Percentiles rank a stretch among this genome's conserved stretches.
Evolutionary conservation across 306 rosid genomes (phyloP).

Genomic region (Fragaria iinumae): DNA sequence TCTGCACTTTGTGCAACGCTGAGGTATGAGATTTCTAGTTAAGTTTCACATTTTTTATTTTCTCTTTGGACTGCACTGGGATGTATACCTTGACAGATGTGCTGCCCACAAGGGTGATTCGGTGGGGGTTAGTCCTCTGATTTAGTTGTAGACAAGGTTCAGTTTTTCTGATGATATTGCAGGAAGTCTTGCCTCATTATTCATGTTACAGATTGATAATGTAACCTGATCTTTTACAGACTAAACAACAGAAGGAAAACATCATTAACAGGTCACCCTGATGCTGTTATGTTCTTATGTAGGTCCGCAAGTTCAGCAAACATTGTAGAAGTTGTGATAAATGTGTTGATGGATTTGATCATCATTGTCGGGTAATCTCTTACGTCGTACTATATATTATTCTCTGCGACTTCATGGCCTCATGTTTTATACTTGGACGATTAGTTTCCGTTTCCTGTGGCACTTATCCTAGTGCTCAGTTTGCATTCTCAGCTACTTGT

Average conservation of each 20-base stretch:
- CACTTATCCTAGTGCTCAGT: neutral
- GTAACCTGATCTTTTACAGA: neutral
- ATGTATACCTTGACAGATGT: neutral
- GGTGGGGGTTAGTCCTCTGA: neutral
- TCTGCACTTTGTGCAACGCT: slow-evolving; percentile 86
- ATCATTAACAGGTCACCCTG: neutral
- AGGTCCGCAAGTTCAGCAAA: slow-evolving; percentile 84
- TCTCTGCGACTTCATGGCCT: neutral
- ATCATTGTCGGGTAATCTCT: slow-evolving; percentile 70
- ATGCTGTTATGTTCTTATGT: slow-evolving; percentile 19
- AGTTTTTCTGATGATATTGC: neutral
- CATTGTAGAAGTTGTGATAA: slow-evolving; percentile 85
- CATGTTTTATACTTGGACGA: neutral
- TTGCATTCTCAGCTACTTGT: neutral
- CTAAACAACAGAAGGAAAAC: neutral
- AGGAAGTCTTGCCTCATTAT: neutral
- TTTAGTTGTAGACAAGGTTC: neutral
- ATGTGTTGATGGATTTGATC: slow-evolving; percentile 90
- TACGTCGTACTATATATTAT: neutral
- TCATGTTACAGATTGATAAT: neutral
- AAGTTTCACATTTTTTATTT: neutral
- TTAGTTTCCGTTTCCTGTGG: neutral
- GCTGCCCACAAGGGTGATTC: neutral
- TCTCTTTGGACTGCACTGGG: neutral
- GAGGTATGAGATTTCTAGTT: slow-evolving; percentile 44